These are phyloP conservation scores for Hericium coralloides DNA, from an alignment of 768 basidiomycete genomes.

Conservation along the genomic window DNA sequence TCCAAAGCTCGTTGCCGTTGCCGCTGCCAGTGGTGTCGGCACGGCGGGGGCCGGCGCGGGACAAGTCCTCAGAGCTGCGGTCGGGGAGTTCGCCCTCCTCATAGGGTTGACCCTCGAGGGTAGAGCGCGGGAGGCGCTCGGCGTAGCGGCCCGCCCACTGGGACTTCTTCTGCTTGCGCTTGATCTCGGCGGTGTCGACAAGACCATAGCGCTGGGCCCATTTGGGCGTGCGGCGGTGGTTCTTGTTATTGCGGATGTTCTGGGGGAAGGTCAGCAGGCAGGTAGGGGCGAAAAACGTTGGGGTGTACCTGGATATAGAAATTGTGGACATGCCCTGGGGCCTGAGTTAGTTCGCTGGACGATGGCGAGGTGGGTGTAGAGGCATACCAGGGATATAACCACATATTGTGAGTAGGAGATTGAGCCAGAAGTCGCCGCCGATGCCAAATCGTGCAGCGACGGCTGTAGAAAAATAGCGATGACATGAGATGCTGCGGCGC, in stretches of 20 bases:
- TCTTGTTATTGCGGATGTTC: conserved; percentile 97
- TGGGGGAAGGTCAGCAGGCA: conserved; percentile 21
- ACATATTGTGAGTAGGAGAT: conserved; percentile 77
- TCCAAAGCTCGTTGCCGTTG: conserved; percentile 59
- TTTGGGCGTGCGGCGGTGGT: conserved; percentile 85
- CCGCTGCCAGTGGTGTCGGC: conserved; percentile 23
- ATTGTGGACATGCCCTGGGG: conserved; percentile 79
- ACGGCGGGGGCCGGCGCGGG: conserved; percentile 21
- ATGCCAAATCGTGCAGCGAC: conserved; percentile 92
- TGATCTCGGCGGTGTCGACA: conserved; percentile 69
- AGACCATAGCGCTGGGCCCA: conserved; percentile 91
- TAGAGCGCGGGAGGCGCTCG: conserved; percentile 64
- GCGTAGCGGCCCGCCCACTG: conserved; percentile 86
- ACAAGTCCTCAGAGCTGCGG: conserved; percentile 18
- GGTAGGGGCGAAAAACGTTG: neutral
- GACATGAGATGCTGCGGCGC: neutral
- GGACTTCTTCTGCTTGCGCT: conserved; percentile 69
- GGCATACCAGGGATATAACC: conserved; percentile 80
- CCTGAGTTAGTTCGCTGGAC: neutral
- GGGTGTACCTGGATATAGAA: conserved; percentile 58
- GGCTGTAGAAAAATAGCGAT: conserved; percentile 36
- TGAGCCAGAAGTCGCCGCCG: conserved; percentile 86
- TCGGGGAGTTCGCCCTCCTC: conserved; percentile 69
- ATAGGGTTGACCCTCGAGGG: conserved; percentile 58
- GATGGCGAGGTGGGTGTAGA: conserved; percentile 4